Conservation (phyloP, 176 grass and related monocot species). For the Stipa capillata region DNA sequence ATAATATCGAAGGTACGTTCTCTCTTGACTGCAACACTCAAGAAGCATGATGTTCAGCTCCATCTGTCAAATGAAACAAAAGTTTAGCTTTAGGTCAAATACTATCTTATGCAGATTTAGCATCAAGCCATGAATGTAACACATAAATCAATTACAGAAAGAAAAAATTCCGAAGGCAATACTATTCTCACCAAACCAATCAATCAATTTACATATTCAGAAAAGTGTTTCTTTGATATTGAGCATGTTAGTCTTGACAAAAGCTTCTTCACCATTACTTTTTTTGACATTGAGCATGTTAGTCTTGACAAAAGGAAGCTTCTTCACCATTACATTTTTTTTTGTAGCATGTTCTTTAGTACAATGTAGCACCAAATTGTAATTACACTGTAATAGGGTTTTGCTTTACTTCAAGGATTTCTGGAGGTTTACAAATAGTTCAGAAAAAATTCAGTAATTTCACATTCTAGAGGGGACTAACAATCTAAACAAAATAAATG, state of each 20-base stretch:
- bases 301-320: background rate
- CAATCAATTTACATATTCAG: background rate
- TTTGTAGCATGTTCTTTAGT: background rate
- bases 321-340: background rate
- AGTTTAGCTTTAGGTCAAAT: background rate
- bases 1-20: conserved; percentile 90
- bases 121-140: background rate
- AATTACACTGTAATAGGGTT: background rate
- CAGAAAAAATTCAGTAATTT: background rate
- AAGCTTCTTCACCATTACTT: background rate
- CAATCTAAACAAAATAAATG: background rate
- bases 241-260: background rate
- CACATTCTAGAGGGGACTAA: background rate
- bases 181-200: background rate
- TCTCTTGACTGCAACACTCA: conserved; percentile 95
- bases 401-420: background rate
- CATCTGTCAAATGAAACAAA: conserved; percentile 50
- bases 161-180: background rate
- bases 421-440: background rate
- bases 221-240: background rate
- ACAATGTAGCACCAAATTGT: background rate
- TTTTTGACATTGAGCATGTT: background rate
- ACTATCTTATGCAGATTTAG: background rate
- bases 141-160: background rate
- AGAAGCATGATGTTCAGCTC: conserved; percentile 94